phyloP scores from a whole-genome alignment of 164 flowering plant species.

The Magnolia officinalis region DNA sequence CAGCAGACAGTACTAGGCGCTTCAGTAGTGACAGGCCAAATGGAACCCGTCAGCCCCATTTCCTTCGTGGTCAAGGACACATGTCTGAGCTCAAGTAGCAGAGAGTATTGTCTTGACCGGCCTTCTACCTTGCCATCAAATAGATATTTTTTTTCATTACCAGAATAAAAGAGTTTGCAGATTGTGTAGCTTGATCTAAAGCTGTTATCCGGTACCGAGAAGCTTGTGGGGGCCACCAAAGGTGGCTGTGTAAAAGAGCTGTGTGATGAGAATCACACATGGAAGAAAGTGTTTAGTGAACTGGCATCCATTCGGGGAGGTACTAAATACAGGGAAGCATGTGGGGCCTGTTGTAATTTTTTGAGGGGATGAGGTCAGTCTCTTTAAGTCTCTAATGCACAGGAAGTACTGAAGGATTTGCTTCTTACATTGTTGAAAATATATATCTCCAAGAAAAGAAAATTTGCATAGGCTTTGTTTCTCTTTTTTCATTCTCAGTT shows the following conservation, averaged over 20 bases:
- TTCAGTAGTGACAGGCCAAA: constrained; percentile 39
- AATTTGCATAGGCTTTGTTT: neutral
- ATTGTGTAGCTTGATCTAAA: constrained; percentile 11
- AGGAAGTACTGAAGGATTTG: constrained; percentile 20
- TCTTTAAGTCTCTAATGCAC: constrained; percentile 5
- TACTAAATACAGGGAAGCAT: neutral
- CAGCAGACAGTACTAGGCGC: constrained; percentile 50
- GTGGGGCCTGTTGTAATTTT: constrained; percentile 21
- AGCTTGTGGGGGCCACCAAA: constrained; percentile 11
- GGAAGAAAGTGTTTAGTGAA: neutral
- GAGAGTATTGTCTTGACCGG: constrained; percentile 17
- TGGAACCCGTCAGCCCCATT: constrained; percentile 47
- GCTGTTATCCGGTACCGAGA: constrained; percentile 12
- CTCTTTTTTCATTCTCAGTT: neutral
- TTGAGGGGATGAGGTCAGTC: constrained; percentile 14
- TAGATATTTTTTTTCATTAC: constrained; percentile 2
- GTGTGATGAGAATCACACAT: constrained; percentile 5
- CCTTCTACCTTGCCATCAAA: neutral
- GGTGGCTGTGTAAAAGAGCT: constrained; percentile 20
- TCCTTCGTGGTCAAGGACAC: constrained; percentile 38
- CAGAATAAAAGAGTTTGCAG: constrained; percentile 23
- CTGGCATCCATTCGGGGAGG: neutral
- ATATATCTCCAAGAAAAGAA: neutral
- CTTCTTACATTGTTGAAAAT: constrained; percentile 7
- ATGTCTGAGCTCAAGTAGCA: constrained; percentile 11